These are phyloP conservation scores for Nelumbo lutea DNA, from an alignment of 164 flowering plant genomes.

Conservation along the genomic window DNA sequence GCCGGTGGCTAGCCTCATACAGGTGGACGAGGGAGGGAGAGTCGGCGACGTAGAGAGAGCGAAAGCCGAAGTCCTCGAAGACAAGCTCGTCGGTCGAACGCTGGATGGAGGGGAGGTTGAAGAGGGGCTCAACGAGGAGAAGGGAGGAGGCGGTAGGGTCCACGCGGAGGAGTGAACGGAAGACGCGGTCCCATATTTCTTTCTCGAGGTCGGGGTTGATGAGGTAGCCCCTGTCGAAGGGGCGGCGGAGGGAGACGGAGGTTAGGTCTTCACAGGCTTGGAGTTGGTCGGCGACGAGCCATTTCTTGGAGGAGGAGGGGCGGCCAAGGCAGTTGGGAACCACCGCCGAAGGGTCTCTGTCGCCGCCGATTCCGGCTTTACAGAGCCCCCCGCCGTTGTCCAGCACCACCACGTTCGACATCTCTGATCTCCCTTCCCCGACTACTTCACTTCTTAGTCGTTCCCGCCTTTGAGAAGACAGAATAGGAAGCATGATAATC, in stretches of 20 bases:
- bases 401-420: constrained; percentile 67
- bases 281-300: constrained; percentile 57
- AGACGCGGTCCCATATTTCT: constrained; percentile 81
- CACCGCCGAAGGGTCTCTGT: constrained; percentile 56
- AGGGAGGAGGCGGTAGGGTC: constrained; percentile 59
- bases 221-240: constrained; percentile 91
- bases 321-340: constrained; percentile 81
- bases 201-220: constrained; percentile 86
- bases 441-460: too few relatives aligned
- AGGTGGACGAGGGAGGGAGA: constrained; percentile 72
- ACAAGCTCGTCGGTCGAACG: constrained; percentile 65
- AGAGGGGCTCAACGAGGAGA: constrained; percentile 69
- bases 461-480: too few relatives aligned
- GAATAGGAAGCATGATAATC: too few relatives aligned
- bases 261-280: constrained; percentile 58
- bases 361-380: constrained; percentile 86
- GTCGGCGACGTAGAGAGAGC: constrained; percentile 62
- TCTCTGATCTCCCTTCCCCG: neutral
- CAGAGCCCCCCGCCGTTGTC: constrained; percentile 93
- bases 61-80: constrained; percentile 85
- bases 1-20: constrained; percentile 71
- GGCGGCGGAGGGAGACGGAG: constrained; percentile 91
- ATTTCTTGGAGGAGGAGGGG: constrained; percentile 56
- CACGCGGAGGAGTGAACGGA: constrained; percentile 52
- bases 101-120: constrained; percentile 65